These are phyloP conservation scores for Microbotryomycetes sp. DNA, from an alignment of 1,284 basidiomycete genomes.

Conservation along the genomic window DNA sequence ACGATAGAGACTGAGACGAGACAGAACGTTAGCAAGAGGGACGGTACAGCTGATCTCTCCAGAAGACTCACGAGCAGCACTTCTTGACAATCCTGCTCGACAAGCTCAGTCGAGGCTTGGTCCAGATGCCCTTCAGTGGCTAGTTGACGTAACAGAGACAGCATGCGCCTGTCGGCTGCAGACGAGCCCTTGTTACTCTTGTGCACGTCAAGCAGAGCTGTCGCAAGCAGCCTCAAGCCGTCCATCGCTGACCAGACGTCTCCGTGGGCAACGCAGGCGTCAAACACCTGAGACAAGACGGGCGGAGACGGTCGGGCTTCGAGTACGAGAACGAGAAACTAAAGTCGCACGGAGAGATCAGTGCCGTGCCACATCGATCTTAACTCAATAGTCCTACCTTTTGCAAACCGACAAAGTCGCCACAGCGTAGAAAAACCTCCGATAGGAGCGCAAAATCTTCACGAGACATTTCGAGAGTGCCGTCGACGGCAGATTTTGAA, in stretches of 20 bases:
- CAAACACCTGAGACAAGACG: constrained; percentile 13
- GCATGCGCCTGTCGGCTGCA: background rate
- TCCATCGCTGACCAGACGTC: constrained; percentile 20
- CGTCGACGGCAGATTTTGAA: background rate
- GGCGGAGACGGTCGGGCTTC: background rate
- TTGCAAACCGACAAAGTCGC: background rate
- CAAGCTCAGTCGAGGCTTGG: background rate
- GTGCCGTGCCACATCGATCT: background rate
- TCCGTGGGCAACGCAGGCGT: constrained; percentile 7
- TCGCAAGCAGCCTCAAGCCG: constrained; percentile 4
- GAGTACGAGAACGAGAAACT: constrained; percentile 16
- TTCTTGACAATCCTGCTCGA: constrained; percentile 7
- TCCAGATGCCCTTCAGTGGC: constrained; percentile 3
- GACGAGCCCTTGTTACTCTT: background rate
- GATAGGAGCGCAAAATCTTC: background rate
- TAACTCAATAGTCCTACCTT: background rate
- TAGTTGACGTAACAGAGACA: constrained; percentile 7
- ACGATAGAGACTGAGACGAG: background rate
- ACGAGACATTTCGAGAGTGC: background rate
- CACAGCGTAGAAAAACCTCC: background rate
- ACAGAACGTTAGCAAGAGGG: background rate
- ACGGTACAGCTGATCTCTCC: background rate
- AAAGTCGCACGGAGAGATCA: background rate
- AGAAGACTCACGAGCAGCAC: background rate
- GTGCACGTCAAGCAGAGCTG: background rate